Base-by-base conservation (phyloP, 345 rosid species). In the Pugionium cornutum region DNA sequence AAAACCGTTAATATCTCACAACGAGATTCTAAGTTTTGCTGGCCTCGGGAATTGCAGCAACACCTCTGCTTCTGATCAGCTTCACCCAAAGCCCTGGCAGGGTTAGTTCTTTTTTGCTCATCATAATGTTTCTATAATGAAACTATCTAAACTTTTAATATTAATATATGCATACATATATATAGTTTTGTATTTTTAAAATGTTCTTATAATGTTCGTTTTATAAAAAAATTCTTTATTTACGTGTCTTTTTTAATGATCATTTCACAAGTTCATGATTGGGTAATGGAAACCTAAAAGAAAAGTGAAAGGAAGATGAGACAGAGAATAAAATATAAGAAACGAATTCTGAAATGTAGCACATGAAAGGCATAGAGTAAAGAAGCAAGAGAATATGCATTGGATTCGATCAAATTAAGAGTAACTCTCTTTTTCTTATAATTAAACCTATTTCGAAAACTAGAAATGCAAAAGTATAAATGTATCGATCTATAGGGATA, bases 21-120 rank as follows among this genome's bases (percentile, higher is more conserved):
- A 77, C 68, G 92, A 86, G 70, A 82, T 92, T 64, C 69, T 92
- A 56, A 83, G 75, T 62, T 79, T 87, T 58, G 83, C 89, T 28
- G 91, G 86, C 35, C 79, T 89, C 34, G 86, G 83, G 4, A 81
- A 77, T 30, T 83, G 83, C 81, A 79, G 84, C 30, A 77, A 81
- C 64, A 41, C 73, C 67, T 51, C 82, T 56, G 53, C 62, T 75
- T 68, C 74, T 40, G 70, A 82, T 33, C 88, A 84, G 27, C 79
- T 81, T 28, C 89, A 79, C 61, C 60, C 76, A 11, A 81, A 80
- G 68, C 80, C 85, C 64, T 84, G 91, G 89, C 80, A 83, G 82
- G 86, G 86, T 71, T 83, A 84, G 82, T 40, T 53, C 48, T 34
- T 64, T 54, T 36, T 55, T 47, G 35, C 60, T 58, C 54, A 7